Conservation (phyloP, 176 grass and related monocot species). For the Miscanthus lutarioriparius region DNA sequence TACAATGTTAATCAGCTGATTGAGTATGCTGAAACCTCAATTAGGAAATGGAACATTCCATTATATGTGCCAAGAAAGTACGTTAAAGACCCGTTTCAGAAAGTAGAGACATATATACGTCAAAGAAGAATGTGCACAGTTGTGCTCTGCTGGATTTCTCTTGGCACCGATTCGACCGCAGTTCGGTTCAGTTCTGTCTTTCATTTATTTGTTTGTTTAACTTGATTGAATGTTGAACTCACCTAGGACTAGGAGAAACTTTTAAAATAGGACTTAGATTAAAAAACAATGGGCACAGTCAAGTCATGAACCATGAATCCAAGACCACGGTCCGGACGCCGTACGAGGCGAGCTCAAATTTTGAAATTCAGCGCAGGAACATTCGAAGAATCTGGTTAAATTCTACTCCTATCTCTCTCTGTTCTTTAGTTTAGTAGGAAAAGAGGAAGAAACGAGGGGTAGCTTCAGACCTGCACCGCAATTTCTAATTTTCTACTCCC, state of each 20-base stretch:
- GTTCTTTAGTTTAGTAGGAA: too few relatives aligned
- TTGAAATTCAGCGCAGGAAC: constrained; percentile 11
- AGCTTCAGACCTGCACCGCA: neutral
- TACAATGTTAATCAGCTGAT: neutral
- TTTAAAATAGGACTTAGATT: neutral
- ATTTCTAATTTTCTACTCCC: neutral
- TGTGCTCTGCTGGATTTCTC: neutral
- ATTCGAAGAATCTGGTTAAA: neutral
- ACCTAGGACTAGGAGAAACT: neutral
- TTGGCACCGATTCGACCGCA: neutral
- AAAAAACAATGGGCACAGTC: neutral
- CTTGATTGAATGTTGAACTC: constrained; percentile 18
- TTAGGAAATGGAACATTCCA: neutral
- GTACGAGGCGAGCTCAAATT: neutral
- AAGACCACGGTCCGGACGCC: neutral
- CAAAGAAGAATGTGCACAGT: neutral
- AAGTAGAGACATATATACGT: neutral
- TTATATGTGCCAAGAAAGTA: neutral
- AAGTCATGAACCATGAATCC: neutral
- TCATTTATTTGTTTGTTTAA: neutral
- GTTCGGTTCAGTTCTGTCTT: neutral
- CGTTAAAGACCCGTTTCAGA: constrained; percentile 5
- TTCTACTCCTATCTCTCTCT: too few relatives aligned
- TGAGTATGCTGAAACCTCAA: neutral
- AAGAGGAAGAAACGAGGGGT: too few relatives aligned